phyloP scores from a whole-genome alignment of 1,284 basidiomycete species.

The Puccinia triticina region DNA sequence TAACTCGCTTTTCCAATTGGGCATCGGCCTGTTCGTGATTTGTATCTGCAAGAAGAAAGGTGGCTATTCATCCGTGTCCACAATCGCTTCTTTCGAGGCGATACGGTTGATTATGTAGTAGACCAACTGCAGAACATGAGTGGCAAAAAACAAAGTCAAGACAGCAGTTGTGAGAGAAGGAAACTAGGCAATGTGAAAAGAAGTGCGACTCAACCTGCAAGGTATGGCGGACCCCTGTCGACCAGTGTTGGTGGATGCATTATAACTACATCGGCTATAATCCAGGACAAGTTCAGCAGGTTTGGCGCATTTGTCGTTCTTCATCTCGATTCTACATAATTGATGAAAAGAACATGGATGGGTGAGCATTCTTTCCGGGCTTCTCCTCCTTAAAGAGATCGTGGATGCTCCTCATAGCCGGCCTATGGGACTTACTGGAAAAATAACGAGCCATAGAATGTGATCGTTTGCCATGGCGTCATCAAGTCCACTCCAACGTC shows the following conservation, averaged over 20 bases:
- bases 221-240: slow-evolving; percentile 21
- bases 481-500: not conserved
- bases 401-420: not conserved
- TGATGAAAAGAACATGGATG: not conserved
- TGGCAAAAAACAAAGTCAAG: no score
- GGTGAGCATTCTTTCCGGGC: not conserved
- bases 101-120: no score
- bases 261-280: slow-evolving; percentile 40
- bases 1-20: no score
- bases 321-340: slow-evolving; percentile 11
- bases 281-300: slow-evolving; percentile 40
- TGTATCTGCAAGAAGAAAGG: no score
- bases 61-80: no score
- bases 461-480: slow-evolving; percentile 22
- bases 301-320: slow-evolving; percentile 18
- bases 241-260: slow-evolving; percentile 26
- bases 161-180: no score
- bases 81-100: no score
- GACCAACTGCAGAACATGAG: no score
- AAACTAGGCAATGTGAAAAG: not conserved
- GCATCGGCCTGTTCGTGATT: no score
- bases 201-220: slow-evolving; percentile 18
- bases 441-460: slow-evolving; percentile 40
- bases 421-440: slow-evolving; percentile 16
- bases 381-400: not conserved